Conservation (phyloP, 2,329 filamentous ascomycete genomes). For the Thelonectria discophora region DNA sequence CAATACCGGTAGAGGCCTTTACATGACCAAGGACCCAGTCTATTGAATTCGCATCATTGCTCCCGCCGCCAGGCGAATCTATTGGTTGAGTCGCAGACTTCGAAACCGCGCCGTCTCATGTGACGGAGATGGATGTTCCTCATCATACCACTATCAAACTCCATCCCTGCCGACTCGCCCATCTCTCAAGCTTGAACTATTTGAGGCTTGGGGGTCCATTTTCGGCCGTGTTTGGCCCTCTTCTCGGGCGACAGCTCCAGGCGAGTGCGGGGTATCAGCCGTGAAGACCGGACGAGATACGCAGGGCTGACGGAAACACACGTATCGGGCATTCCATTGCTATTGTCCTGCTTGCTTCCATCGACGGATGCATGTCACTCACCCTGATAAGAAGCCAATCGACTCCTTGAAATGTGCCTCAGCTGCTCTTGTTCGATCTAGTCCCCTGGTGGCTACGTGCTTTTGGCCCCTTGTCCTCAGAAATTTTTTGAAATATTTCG, state of each 20-base stretch:
- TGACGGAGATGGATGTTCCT: slow-evolving; percentile 15
- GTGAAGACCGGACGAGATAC: neutral
- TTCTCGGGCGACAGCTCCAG: neutral
- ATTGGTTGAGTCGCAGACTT: slow-evolving; percentile 12
- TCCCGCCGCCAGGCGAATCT: slow-evolving; percentile 4
- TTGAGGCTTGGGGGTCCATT: slow-evolving; percentile 10
- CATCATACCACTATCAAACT: slow-evolving; percentile 8
- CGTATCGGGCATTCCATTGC: neutral
- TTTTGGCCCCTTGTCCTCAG: slow-evolving; percentile 2
- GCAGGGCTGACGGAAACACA: slow-evolving; percentile 2
- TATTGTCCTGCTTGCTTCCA: neutral
- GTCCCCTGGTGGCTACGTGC: slow-evolving; percentile 1
- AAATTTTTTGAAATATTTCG: slow-evolving; percentile 1
- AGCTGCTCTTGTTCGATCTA: neutral
- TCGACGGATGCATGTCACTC: neutral
- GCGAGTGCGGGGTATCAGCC: neutral
- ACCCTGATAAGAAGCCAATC: neutral
- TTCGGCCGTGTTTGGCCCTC: neutral
- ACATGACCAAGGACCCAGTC: neutral
- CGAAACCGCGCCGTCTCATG: slow-evolving; percentile 7
- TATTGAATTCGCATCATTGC: neutral
- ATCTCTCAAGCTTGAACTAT: slow-evolving; percentile 5
- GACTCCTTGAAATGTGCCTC: too few relatives aligned
- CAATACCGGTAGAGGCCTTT: neutral
- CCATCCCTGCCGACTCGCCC: slow-evolving; percentile 10